Base-by-base conservation (phyloP, 805 yeast species). In the Torulaspora franciscae region DNA sequence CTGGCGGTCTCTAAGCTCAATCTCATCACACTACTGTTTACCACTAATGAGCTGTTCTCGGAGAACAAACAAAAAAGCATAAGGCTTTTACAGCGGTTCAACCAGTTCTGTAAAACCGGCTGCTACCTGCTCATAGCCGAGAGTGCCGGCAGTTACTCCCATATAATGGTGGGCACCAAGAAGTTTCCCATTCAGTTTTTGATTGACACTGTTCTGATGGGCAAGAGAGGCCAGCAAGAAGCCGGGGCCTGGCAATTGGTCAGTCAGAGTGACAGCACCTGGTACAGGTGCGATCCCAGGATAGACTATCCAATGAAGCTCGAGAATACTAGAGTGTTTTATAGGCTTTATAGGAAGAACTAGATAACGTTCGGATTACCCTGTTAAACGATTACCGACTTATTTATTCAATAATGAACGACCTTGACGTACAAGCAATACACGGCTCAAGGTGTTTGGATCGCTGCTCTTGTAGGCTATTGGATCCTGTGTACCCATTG, bases 71-170 rank as follows among this genome's bases (percentile, higher is more conserved):
- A 77, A 0, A 77, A 72, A 34, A 75, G 95, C 4, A 74, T 86
- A 30, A 67, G 72, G 43, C 70, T 84, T 40, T 68, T 88, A 42
- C 80, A 80, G 48, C 58, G 65, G 8, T 62, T 88, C 46, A 73
- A 77, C 43, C 51, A 58, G 4, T 33, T 59, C 6, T 85, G 95
- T 62, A 58, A 64, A 28, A 44, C 62, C 1, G 93, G 90, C 0
- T 66, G 86, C 11, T 62, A 75, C 24, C 64, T 88, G 28, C 68
- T 89, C 36, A 78, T 88, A 19, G 77, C 86, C 1, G 96, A 88
- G 57, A 83, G 93, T 66, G 96, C 96, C 0, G 96, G 96, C 0
- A 84, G 95, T 7, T 88, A 81, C 64, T 85, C 95, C 1, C 82
- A 86, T 55, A 84, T 88, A 30, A 73, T 79, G 2, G 74, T 88